These are phyloP conservation scores for Ganoderma meredithae DNA, from an alignment of 1,284 basidiomycete genomes.

Conservation along the genomic window DNA sequence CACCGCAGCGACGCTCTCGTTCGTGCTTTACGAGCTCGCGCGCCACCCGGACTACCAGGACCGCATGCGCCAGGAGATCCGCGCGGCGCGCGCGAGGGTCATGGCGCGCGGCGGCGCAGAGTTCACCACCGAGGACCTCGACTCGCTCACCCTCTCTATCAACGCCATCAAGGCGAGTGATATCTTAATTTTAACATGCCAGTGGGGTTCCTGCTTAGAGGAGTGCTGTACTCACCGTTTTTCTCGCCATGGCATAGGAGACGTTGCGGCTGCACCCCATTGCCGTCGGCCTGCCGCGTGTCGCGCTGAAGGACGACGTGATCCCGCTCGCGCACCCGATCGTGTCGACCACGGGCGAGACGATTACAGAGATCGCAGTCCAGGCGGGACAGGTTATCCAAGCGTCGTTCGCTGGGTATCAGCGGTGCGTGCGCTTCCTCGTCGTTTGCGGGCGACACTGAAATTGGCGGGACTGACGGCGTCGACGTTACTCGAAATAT, in stretches of 20 bases:
- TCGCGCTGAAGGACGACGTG: constrained; percentile 44
- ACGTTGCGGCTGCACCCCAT: constrained; percentile 48
- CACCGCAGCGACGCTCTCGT: constrained; percentile 36
- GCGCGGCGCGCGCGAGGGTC: constrained; percentile 28
- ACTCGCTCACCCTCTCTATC: constrained; percentile 35
- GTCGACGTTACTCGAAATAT: too few species aligned
- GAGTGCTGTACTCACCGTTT: not conserved
- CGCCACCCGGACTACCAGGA: constrained; percentile 40
- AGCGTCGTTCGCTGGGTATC: constrained; percentile 41
- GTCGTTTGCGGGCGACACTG: too few species aligned
- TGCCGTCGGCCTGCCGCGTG: constrained; percentile 40
- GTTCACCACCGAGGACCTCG: constrained; percentile 41
- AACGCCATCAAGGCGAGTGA: constrained; percentile 29
- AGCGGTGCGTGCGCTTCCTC: constrained; percentile 38
- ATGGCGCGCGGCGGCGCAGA: constrained; percentile 36
- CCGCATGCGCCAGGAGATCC: constrained; percentile 40
- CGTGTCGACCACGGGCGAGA: constrained; percentile 39
- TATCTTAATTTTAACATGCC: not conserved
- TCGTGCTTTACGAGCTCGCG: constrained; percentile 42
- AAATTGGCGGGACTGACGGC: not conserved
- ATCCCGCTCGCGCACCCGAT: constrained; percentile 50
- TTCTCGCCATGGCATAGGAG: constrained; percentile 39
- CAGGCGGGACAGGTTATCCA: constrained; percentile 46
- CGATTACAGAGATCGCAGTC: constrained; percentile 45
- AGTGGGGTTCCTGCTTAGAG: too few species aligned